A percentile compares a stretch with the other conserved stretches of the same genome.
Evolutionary conservation across 1,284 basidiomycete species (phyloP).

Genomic region (Irpex sp.): DNA sequence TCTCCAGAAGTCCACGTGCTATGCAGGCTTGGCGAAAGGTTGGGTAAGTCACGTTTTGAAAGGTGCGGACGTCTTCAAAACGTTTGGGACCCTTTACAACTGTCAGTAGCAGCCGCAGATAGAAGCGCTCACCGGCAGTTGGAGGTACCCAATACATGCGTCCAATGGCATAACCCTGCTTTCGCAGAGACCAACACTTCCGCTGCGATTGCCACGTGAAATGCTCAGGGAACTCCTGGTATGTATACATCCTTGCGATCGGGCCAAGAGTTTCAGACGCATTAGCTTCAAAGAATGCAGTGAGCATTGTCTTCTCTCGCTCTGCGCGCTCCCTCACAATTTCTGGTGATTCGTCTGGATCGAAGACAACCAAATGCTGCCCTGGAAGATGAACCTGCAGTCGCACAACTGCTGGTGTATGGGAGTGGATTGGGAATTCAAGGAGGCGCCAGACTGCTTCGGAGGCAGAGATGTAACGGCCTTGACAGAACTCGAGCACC

Average conservation of each 20-base stretch:
- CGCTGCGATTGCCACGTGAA: constrained; percentile 20
- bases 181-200: constrained; percentile 25
- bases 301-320: constrained; percentile 23
- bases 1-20: constrained; percentile 36
- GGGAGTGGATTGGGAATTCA: constrained; percentile 30
- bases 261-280: constrained; percentile 1
- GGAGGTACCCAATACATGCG: constrained; percentile 28
- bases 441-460: constrained; percentile 36
- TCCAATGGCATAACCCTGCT: constrained; percentile 24
- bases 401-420: constrained; percentile 32
- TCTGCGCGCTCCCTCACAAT: constrained; percentile 21
- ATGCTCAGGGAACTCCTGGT: constrained; percentile 24
- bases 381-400: constrained; percentile 35
- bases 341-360: constrained; percentile 26
- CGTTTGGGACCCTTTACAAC: constrained; percentile 20
- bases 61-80: not conserved
- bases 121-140: constrained; percentile 29
- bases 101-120: constrained; percentile 32
- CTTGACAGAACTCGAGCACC: constrained; percentile 31
- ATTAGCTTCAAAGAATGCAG: not conserved
- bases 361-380: constrained; percentile 33
- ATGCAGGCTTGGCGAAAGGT: not conserved
- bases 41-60: not conserved
- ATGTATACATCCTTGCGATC: constrained; percentile 11
- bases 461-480: constrained; percentile 35